Base-by-base conservation (phyloP, 2,329 filamentous ascomycete genomes). In the Pseudopithomyces chartarum region DNA sequence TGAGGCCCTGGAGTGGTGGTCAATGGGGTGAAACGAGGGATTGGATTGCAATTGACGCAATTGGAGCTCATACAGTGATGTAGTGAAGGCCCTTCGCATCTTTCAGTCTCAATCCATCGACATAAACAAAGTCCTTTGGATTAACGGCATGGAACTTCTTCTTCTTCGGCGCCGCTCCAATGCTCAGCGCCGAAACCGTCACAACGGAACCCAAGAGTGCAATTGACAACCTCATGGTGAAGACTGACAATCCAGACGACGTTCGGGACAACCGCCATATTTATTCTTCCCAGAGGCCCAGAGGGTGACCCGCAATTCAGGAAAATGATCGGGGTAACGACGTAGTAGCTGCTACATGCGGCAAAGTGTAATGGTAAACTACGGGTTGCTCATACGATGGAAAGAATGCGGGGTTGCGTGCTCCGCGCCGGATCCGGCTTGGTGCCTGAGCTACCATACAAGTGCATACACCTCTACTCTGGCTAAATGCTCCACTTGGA, bases 81-180 rank as follows among this genome's bases (percentile, higher is more conserved):
- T 78, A 78, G 49, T 76, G 65, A 22, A 71, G 55, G 1, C 74
- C 75, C n/a, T 66, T 62, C 2, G 64, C 63, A 55, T 74, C 70
- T 50, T 72, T 74, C 49, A 78, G 51, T 5, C 72, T 66, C 33
- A 74, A 47, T 0, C 69, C 74, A 36, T 76, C 64, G 13, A 76
- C 69, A 38, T 69, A 60, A 6, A 78, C 67, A 57, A 76, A 78
- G 53, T 78, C 74, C 39, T 71, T 64, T 6, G 69, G 56, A 38
- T 61, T 52, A 29, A 72, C 66, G 11, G 55, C 56, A 55, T 60
- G 56, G 8, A 4, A 5, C 26, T 45, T 47, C 11, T 63, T 55
- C 17, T 42, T 45, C 43, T 8, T 33, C 7, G 48, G 38, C 11
- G 15, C 3, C 10, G 32, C 44, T 20, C 11, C 6, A 34, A n/a